These are phyloP conservation scores for Starmerella tilneyi DNA, from an alignment of 805 yeast species.

Conservation along the genomic window DNA sequence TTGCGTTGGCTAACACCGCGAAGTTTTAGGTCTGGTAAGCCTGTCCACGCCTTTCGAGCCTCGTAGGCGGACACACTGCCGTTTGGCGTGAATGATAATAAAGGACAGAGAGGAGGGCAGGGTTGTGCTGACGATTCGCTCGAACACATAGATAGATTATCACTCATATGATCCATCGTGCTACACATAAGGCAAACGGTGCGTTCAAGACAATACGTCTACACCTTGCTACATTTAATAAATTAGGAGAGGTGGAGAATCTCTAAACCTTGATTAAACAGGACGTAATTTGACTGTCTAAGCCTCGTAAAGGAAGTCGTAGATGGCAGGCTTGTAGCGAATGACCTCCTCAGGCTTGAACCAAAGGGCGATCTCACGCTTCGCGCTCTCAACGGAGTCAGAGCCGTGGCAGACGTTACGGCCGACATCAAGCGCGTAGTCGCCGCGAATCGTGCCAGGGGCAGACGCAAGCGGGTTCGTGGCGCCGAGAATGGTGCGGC, in stretches of 20 bases:
- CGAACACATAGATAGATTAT: no score
- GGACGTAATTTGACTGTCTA: background rate
- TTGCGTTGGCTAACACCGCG: no score
- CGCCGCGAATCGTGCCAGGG: slow-evolving; percentile 99
- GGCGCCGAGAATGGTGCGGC: slow-evolving; percentile 96
- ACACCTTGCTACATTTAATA: background rate
- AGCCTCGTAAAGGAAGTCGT: slow-evolving; percentile 92
- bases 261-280: background rate
- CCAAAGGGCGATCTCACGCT: slow-evolving; percentile 94
- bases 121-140: no score
- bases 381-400: slow-evolving; percentile 95
- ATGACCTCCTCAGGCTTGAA: slow-evolving; percentile 94
- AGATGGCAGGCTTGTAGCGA: slow-evolving; percentile 76
- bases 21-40: no score
- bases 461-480: slow-evolving; percentile 96
- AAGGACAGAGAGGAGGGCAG: no score
- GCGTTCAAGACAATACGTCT: no score
- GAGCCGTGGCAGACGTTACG: slow-evolving; percentile 99
- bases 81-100: no score
- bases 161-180: no score
- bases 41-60: no score
- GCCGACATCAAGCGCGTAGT: slow-evolving; percentile 96
- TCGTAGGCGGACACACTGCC: no score
- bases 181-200: no score
- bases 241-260: no score